Percentiles rank a stretch among this genome's conserved stretches.
These are phyloP conservation scores for Hymenoscyphus fraxineus DNA, from an alignment of 2,329 filamentous ascomycete species.

Conservation along the genomic window DNA sequence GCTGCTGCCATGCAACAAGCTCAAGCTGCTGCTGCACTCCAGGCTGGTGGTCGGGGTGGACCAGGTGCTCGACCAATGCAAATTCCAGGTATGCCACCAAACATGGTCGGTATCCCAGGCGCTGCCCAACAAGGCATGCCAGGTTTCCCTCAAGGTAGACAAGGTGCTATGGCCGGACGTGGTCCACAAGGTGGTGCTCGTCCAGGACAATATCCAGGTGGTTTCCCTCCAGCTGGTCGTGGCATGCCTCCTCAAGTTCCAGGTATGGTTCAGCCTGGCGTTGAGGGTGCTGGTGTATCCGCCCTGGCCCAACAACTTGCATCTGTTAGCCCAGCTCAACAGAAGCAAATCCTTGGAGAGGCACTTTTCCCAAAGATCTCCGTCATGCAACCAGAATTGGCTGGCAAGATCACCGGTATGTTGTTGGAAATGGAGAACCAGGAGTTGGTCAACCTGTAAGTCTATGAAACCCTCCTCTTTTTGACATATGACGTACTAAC, in stretches of 20 bases:
- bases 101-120: conserved; percentile 55
- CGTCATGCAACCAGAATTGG: conserved; percentile 87
- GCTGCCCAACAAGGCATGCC: conserved; percentile 53
- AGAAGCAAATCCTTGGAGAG: conserved; percentile 99
- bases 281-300: conserved; percentile 37
- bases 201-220: conserved; percentile 35
- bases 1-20: conserved; percentile 80
- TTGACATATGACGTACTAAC: conserved; percentile 29
- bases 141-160: conserved; percentile 49
- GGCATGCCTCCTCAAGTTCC: conserved; percentile 34
- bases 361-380: conserved; percentile 98
- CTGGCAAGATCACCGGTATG: conserved; percentile 99
- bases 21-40: conserved; percentile 52
- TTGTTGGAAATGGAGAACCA: conserved; percentile 98
- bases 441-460: conserved; percentile 93
- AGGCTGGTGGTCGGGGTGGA: conserved; percentile 41
- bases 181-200: conserved; percentile 36
- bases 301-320: conserved; percentile 55
- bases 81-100: conserved; percentile 71
- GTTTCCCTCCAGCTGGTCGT: conserved; percentile 37
- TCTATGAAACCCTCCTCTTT: conserved; percentile 33
- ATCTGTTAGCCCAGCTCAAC: conserved; percentile 61
- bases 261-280: conserved; percentile 29
- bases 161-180: conserved; percentile 38
- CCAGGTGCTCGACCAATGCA: conserved; percentile 53